Conservation (phyloP, 768 basidiomycete genomes). For the Tricholoma sp. region DNA sequence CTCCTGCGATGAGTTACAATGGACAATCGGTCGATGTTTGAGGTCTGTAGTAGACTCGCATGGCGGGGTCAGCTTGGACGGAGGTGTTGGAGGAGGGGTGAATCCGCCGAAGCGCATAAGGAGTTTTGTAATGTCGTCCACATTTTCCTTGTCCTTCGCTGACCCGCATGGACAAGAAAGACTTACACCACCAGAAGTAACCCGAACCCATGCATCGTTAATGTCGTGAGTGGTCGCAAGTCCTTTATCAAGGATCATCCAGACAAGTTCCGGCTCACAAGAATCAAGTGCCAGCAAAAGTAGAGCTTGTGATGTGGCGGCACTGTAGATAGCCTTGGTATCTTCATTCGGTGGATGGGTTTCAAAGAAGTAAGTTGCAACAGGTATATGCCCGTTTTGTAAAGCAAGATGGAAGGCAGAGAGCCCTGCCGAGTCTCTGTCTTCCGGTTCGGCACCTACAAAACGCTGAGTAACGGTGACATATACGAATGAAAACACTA, state of each 20-base stretch:
- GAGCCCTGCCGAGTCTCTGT: slow-evolving; percentile 50
- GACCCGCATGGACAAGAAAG: slow-evolving; percentile 16
- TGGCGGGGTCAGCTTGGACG: slow-evolving; percentile 1
- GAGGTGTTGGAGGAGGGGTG: slow-evolving; percentile 36
- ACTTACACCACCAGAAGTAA: slow-evolving; percentile 30
- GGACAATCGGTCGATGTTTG: neutral
- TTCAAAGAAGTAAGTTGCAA: slow-evolving; percentile 60
- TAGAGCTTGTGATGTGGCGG: slow-evolving; percentile 36
- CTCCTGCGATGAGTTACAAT: neutral
- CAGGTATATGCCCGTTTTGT: slow-evolving; percentile 41
- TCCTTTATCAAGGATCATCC: slow-evolving; percentile 56
- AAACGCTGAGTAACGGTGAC: slow-evolving; percentile 12
- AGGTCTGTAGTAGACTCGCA: neutral
- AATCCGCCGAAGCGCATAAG: slow-evolving; percentile 47
- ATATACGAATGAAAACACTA: slow-evolving; percentile 20
- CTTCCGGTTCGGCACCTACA: slow-evolving; percentile 69
- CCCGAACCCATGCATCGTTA: slow-evolving; percentile 43
- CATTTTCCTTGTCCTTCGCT: slow-evolving; percentile 28
- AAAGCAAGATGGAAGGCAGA: slow-evolving; percentile 69
- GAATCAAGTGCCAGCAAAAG: slow-evolving; percentile 57
- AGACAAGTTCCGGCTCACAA: slow-evolving; percentile 57
- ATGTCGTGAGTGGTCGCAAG: slow-evolving; percentile 47
- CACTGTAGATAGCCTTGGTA: slow-evolving; percentile 41
- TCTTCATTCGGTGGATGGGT: slow-evolving; percentile 55
- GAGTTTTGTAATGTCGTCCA: slow-evolving; percentile 47